Evolutionary conservation across 352 stramenopile species (phyloP).

Genomic region (Pythium dissotocum): DNA sequence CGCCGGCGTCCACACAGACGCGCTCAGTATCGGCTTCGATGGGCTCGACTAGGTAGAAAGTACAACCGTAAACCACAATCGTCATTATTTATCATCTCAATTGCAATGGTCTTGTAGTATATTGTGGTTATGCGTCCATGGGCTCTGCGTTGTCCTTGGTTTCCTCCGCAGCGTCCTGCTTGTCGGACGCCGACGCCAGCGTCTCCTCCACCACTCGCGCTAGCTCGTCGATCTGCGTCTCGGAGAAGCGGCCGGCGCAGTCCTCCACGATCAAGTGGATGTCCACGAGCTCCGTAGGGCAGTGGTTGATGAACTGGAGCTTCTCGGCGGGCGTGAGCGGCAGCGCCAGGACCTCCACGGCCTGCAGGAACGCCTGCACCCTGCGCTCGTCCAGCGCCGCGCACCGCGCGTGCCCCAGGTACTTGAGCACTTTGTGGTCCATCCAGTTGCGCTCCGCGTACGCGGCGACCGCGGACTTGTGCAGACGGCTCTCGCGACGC

Average conservation of each 20-base stretch:
- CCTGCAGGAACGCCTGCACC: constrained; percentile 63
- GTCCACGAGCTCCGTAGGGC: constrained; percentile 81
- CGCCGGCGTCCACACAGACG: not conserved
- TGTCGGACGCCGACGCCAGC: constrained; percentile 38
- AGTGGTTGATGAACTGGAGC: constrained; percentile 87
- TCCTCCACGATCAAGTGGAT: constrained; percentile 85
- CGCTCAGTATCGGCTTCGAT: constrained; percentile 21
- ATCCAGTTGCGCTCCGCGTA: constrained; percentile 90
- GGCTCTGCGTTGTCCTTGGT: constrained; percentile 24
- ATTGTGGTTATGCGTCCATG: constrained; percentile 10
- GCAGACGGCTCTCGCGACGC: constrained; percentile 70
- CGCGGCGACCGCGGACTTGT: constrained; percentile 72
- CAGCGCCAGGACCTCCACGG: constrained; percentile 46
- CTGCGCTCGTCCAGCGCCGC: constrained; percentile 46
- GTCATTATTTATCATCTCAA: constrained; percentile 3
- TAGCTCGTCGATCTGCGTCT: constrained; percentile 78
- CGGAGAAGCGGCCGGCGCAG: constrained; percentile 73
- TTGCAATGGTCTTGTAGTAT: not conserved
- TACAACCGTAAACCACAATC: not conserved
- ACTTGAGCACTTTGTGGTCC: constrained; percentile 90
- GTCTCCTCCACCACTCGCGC: constrained; percentile 70
- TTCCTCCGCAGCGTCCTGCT: constrained; percentile 34
- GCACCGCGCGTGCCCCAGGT: constrained; percentile 71
- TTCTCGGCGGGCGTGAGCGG: constrained; percentile 69
- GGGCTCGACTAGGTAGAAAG: constrained; percentile 4